A percentile compares a stretch with the other conserved stretches of the same genome.
phyloP scores from a whole-genome alignment of 1,139 yeast species.

The Schizosaccharomyces versatilis region DNA sequence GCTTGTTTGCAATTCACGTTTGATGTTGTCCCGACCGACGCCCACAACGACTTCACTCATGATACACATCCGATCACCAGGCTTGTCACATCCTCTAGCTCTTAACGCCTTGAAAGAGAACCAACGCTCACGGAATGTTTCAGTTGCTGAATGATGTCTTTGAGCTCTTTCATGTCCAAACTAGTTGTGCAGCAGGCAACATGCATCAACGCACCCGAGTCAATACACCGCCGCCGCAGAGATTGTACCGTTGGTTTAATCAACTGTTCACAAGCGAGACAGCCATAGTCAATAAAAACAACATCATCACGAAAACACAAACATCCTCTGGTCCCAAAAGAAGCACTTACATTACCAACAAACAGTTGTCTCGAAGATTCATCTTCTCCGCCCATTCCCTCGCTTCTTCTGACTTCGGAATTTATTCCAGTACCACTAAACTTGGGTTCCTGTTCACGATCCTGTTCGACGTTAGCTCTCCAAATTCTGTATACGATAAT shows the following conservation, averaged over 20 bases:
- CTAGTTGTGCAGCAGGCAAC: too few relatives aligned
- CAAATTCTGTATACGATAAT: neutral
- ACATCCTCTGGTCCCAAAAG: neutral
- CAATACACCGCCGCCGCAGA: too few relatives aligned
- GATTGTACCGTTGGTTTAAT: too few relatives aligned
- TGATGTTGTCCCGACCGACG: too few relatives aligned
- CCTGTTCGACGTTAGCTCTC: conserved; percentile 14
- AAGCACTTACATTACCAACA: conserved; percentile 12
- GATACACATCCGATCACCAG: conserved; percentile 1
- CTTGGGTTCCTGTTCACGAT: conserved; percentile 20
- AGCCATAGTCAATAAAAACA: neutral
- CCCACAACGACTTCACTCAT: neutral
- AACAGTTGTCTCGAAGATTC: conserved; percentile 11
- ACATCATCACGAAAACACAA: neutral
- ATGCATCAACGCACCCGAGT: too few relatives aligned
- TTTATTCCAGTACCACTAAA: conserved; percentile 7
- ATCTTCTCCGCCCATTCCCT: conserved; percentile 5
- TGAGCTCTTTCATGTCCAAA: too few relatives aligned
- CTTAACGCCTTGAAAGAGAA: neutral
- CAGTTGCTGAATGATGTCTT: too few relatives aligned
- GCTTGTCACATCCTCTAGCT: neutral
- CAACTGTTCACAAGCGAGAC: too few relatives aligned
- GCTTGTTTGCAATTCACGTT: too few relatives aligned
- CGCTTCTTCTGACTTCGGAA: conserved; percentile 2
- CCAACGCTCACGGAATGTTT: too few relatives aligned